Conservation (phyloP, 2,329 filamentous ascomycete genomes). For the Ophiostoma triangulosporum region DNA sequence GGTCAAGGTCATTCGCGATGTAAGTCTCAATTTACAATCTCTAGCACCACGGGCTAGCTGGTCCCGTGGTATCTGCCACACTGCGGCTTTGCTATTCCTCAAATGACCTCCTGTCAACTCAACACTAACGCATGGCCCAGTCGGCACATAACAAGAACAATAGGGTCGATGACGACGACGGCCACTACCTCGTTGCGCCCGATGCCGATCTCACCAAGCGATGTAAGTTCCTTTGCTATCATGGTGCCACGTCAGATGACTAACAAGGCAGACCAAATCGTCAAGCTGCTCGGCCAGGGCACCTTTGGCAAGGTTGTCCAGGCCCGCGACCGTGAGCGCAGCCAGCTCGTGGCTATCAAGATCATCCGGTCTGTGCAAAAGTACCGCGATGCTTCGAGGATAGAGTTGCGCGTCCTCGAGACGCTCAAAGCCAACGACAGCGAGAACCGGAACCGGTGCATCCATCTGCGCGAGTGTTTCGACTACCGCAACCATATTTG, state of each 20-base stretch:
- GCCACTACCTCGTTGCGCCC: slow-evolving; percentile 87
- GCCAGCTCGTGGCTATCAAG: slow-evolving; percentile 80
- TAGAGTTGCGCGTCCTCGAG: slow-evolving; percentile 83
- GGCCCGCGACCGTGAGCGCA: slow-evolving; percentile 65
- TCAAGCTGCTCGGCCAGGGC: slow-evolving; percentile 82
- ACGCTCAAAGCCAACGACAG: slow-evolving; percentile 86
- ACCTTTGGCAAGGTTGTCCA: slow-evolving; percentile 98
- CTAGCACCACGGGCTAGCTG: neutral
- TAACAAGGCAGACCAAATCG: slow-evolving; percentile 57
- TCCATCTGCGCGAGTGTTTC: slow-evolving; percentile 92
- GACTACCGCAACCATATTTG: slow-evolving; percentile 97
- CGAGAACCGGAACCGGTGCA: slow-evolving; percentile 88
- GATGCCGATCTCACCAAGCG: slow-evolving; percentile 75
- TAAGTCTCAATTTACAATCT: slow-evolving; percentile 28
- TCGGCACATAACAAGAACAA: slow-evolving; percentile 29
- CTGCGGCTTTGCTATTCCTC: neutral
- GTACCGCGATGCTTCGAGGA: slow-evolving; percentile 89
- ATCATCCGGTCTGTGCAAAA: slow-evolving; percentile 98
- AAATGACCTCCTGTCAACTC: neutral
- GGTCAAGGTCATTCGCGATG: slow-evolving; percentile 49
- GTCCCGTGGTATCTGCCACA: slow-evolving; percentile 13
- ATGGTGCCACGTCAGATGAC: neutral
- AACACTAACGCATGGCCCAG: neutral
- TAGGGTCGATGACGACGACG: slow-evolving; percentile 91
- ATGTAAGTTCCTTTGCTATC: slow-evolving; percentile 49